Evolutionary conservation across 176 grass and related monocot genomes (phyloP).

Genomic region (Phragmites australis): DNA sequence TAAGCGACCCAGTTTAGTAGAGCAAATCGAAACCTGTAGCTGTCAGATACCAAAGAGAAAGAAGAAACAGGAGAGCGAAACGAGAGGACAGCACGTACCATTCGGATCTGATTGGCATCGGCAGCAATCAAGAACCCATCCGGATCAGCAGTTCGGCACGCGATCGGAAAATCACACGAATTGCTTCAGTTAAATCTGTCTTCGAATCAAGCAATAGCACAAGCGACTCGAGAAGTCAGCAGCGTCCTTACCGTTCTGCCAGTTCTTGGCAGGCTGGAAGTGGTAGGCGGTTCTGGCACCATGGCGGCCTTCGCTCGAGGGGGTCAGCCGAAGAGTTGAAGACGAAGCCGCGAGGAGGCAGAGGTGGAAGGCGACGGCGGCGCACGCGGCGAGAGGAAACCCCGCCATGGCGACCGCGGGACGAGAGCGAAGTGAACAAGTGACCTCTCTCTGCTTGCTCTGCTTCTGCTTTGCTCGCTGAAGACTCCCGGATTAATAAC

Average conservation of each 20-base stretch:
- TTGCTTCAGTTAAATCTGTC: background rate
- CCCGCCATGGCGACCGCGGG: slow-evolving; percentile 18
- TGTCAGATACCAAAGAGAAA: background rate
- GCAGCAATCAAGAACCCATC: background rate
- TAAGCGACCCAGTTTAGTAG: background rate
- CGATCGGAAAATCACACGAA: background rate
- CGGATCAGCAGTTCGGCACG: background rate
- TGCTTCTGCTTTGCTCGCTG: background rate
- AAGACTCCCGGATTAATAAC: slow-evolving; percentile 6
- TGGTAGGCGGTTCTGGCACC: slow-evolving; percentile 72
- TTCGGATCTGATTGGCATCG: slow-evolving; percentile 62
- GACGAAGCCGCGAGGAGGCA: background rate
- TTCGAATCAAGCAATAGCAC: background rate
- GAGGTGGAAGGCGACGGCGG: slow-evolving; percentile 16
- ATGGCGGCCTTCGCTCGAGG: background rate
- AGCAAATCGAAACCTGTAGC: background rate
- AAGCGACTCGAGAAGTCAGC: background rate
- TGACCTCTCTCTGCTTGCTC: background rate
- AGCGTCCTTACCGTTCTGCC: slow-evolving; percentile 65
- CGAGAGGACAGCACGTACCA: slow-evolving; percentile 42
- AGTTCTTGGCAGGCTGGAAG: slow-evolving; percentile 81
- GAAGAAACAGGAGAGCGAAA: too few relatives aligned
- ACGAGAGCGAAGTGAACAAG: background rate
- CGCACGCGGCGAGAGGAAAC: slow-evolving; percentile 13
- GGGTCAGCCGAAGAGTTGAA: background rate